A percentile compares a stretch with the other conserved stretches of the same genome.
phyloP scores from a whole-genome alignment of 305 asterid genomes.

The Fraxinus nigra region DNA sequence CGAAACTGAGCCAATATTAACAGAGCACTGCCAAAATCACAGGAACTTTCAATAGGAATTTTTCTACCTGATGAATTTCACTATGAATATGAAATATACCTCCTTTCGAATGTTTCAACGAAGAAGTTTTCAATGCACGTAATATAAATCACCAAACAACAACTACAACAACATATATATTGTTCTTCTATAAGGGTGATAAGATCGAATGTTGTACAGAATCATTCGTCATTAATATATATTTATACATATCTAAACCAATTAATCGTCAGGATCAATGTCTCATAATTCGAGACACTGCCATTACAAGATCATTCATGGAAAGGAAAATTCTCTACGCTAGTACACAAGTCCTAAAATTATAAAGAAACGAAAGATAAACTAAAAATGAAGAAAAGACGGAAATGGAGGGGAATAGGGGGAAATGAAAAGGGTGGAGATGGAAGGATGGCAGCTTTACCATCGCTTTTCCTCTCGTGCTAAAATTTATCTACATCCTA shows the following conservation, averaged over 20 bases:
- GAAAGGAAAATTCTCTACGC: conserved; percentile 9
- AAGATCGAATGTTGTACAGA: background rate
- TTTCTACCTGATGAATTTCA: background rate
- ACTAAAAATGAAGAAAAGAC: background rate
- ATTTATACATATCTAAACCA: background rate
- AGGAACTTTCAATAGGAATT: background rate
- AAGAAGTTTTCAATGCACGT: background rate
- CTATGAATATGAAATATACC: background rate
- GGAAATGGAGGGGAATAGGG: background rate
- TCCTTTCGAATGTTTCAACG: background rate
- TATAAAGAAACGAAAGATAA: background rate
- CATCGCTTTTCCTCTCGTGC: conserved; percentile 38
- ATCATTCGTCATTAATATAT: background rate
- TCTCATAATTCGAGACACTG: background rate
- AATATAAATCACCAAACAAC: background rate
- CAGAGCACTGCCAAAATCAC: background rate
- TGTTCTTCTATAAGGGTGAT: background rate
- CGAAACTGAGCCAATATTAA: background rate
- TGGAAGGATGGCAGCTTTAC: conserved; percentile 44
- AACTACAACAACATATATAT: background rate
- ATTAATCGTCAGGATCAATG: background rate
- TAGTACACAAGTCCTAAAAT: conserved; percentile 21
- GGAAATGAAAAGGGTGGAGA: conserved; percentile 1
- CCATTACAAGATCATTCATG: background rate
- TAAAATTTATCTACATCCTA: conserved; percentile 31